These are phyloP conservation scores for Berberis vulgaris DNA, from an alignment of 164 flowering plant species.

Conservation along the genomic window DNA sequence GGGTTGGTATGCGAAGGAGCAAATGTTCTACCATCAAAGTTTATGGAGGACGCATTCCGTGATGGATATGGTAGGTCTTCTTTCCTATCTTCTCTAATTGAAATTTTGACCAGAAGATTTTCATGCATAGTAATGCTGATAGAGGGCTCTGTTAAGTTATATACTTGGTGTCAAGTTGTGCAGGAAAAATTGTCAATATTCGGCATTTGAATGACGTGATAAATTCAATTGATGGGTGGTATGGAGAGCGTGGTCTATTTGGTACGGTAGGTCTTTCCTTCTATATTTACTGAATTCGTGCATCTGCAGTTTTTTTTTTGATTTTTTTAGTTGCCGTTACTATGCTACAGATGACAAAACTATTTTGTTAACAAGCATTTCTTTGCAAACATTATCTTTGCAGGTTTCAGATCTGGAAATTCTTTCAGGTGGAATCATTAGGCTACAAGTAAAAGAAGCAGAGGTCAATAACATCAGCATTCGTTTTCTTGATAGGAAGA, in stretches of 20 bases:
- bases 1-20: constrained; percentile 99
- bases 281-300: neutral
- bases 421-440: constrained; percentile 90
- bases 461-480: constrained; percentile 84
- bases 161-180: constrained; percentile 56
- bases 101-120: neutral
- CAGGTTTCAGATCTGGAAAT: constrained; percentile 92
- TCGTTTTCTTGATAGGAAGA: constrained; percentile 82
- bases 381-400: neutral
- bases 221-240: constrained; percentile 88
- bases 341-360: neutral
- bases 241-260: constrained; percentile 93
- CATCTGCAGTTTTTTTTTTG: neutral
- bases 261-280: constrained; percentile 59
- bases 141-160: constrained; percentile 19
- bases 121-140: constrained; percentile 1
- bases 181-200: constrained; percentile 92
- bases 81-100: neutral
- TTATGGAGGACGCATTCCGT: constrained; percentile 78
- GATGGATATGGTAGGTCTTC: constrained; percentile 73
- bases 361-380: constrained; percentile 1
- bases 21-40: constrained; percentile 90
- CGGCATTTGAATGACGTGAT: constrained; percentile 80
- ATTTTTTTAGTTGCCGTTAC: neutral
- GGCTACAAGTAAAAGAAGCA: constrained; percentile 86